Conservation (phyloP, 345 rosid species). For the Ceriops decandra region DNA sequence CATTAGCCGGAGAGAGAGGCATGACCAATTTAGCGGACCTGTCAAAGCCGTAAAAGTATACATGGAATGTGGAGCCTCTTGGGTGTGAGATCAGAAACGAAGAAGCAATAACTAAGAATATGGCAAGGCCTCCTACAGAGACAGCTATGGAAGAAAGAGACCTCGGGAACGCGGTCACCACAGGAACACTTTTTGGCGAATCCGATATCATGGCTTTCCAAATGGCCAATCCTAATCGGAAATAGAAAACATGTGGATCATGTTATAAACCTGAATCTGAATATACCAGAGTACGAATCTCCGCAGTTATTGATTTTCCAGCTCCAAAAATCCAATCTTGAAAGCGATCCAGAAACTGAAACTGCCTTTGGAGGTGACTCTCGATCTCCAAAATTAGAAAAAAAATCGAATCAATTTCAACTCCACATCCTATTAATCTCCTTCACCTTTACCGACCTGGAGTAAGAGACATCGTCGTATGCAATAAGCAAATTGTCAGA, state of each 20-base stretch:
- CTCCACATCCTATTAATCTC: too few species aligned
- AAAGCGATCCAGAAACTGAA: background rate
- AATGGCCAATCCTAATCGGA: constrained; percentile 1
- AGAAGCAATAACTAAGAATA: constrained; percentile 65
- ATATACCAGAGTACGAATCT: background rate
- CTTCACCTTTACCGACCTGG: too few species aligned
- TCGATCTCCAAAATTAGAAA: background rate
- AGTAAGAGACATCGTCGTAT: too few species aligned
- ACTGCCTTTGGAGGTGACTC: background rate
- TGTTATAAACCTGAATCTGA: background rate
- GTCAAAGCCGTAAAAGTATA: constrained; percentile 55
- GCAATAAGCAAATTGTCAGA: too few species aligned
- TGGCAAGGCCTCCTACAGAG: constrained; percentile 59
- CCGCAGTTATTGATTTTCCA: background rate
- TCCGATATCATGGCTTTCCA: constrained; percentile 44
- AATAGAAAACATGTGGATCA: background rate
- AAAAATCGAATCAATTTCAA: background rate
- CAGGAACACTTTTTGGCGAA: constrained; percentile 45
- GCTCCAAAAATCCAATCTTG: background rate
- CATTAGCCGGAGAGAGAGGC: constrained; percentile 17
- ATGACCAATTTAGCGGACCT: constrained; percentile 29
- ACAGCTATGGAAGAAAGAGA: constrained; percentile 49
- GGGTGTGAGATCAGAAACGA: constrained; percentile 59
- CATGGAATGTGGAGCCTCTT: constrained; percentile 47
- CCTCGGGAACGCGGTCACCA: constrained; percentile 44